A percentile compares a stretch with the other conserved stretches of the same genome.
These are phyloP conservation scores for Plasmodium yoelii DNA, from an alignment of 169 alveolate genomes.

Conservation along the genomic window DNA sequence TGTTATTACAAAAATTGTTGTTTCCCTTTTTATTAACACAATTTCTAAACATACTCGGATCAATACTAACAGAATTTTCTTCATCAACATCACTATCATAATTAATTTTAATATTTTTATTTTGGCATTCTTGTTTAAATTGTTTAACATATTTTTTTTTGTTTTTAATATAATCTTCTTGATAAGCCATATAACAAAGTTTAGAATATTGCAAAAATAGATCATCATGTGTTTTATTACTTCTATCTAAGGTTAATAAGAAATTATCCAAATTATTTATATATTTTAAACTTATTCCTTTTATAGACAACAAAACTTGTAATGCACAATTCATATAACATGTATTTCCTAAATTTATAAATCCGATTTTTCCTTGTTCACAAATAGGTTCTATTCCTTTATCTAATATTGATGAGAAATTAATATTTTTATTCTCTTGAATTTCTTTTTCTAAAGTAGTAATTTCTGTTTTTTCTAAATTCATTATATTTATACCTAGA, in stretches of 20 bases:
- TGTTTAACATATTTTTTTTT: conserved; percentile 56
- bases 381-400: conserved; percentile 69
- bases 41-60: conserved; percentile 62
- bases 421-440: conserved; percentile 57
- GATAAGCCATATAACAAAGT: conserved; percentile 38
- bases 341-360: conserved; percentile 88
- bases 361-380: conserved; percentile 83
- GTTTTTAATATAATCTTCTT: conserved; percentile 31
- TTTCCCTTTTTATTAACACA: conserved; percentile 43
- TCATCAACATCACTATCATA: conserved; percentile 72
- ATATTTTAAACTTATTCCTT: conserved; percentile 40
- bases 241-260: conserved; percentile 12
- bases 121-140: conserved; percentile 37
- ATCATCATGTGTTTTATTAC: conserved; percentile 41
- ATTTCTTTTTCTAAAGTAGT: conserved; percentile 32
- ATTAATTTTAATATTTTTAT: conserved; percentile 19
- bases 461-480: conserved; percentile 49
- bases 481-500: conserved; percentile 91
- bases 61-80: conserved; percentile 44
- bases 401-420: conserved; percentile 77
- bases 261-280: conserved; percentile 13
- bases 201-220: conserved; percentile 45
- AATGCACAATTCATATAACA: conserved; percentile 89
- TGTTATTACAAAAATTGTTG: conserved; percentile 27
- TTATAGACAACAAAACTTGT: conserved; percentile 80